These are phyloP conservation scores for Lichtheimia ornata DNA, from an alignment of 371 early-diverging fungal species.

Conservation along the genomic window DNA sequence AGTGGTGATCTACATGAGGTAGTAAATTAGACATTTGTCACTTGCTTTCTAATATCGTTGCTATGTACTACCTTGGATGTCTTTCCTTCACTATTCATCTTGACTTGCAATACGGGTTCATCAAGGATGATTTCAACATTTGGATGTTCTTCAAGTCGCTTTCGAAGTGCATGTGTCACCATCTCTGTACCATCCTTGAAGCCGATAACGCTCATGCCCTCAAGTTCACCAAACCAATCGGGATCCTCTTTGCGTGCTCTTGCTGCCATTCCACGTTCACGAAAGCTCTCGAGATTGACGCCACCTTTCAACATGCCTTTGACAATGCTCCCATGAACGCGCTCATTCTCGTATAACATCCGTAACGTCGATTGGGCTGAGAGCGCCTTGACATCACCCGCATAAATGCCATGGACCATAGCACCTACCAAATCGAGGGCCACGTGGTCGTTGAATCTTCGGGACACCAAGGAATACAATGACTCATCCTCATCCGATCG, in stretches of 20 bases:
- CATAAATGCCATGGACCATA: conserved; percentile 92
- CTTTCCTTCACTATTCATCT: conserved; percentile 20
- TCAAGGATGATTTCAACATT: conserved; percentile 59
- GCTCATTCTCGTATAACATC: conserved; percentile 68
- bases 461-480: conserved; percentile 63
- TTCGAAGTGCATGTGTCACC: conserved; percentile 58
- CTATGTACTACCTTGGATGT: conserved; percentile 32
- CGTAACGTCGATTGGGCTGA: conserved; percentile 77
- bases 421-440: conserved; percentile 72
- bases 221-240: conserved; percentile 62
- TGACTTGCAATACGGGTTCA: conserved; percentile 38
- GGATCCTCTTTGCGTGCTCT: conserved; percentile 42
- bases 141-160: conserved; percentile 40
- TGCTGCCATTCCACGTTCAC: conserved; percentile 45
- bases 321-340: conserved; percentile 66
- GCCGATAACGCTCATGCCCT: conserved; percentile 73
- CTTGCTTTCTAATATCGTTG: too few species aligned
- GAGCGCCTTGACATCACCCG: conserved; percentile 78
- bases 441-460: conserved; percentile 75
- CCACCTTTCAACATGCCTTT: conserved; percentile 41
- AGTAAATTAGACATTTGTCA: too few species aligned
- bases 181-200: conserved; percentile 81
- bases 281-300: conserved; percentile 28
- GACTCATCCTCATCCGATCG: conserved; percentile 49
- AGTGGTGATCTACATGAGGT: conserved; percentile 28